Base-by-base conservation (phyloP, 2,329 filamentous ascomycete genomes). In the Cryphonectria japonica region DNA sequence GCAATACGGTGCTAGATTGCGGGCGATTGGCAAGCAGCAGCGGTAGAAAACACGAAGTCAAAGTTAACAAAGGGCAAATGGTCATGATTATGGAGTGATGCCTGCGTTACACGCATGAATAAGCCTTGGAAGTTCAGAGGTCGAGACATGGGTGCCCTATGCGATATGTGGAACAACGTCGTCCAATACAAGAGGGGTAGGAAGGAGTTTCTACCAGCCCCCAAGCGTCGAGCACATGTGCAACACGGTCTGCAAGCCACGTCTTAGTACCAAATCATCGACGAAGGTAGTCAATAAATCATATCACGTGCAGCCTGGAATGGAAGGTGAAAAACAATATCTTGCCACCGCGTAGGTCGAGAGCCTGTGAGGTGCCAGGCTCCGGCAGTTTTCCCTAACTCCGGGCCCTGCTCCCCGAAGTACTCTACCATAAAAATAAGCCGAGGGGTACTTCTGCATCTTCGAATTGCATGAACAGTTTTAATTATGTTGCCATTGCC, bases 1-100 rank as follows among this genome's bases (percentile, higher is more conserved):
- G 72, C 13, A 59, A 16, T 72, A 59, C 63, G 71, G 71, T 4
- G 52, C 67, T 0, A 70, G 41, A 26, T 14, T 73, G 16, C 39
- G 73, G 6, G 67, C 46, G n/a, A 29, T 70, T 29, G 69, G 71
- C 1, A 62, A 67, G 16, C 19, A 63, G 37, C 16, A 61, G 29
- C 13, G 9, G 37, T 11, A 39, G 37, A 52, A 1, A 52, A 22
- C 46, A n/a, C 22, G 26, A 1, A 3, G 3, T n/a, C 8, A 52
- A 3, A 22, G 22, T n/a, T 3, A 9, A n/a, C 2, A 7, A 11
- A 26, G 7, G 7, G 26, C 26, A 26, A 26, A 26, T 22, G 26
- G 19, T n/a, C 22, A n/a, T 52, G 3, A 9, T 0, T 13, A 2
- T 39, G 37, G 37, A n/a, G 22, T 26, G 22, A 52, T 3, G 8